These are phyloP conservation scores for Solanum corneliomulleri DNA, from an alignment of 257 asterid genomes.

Conservation along the genomic window DNA sequence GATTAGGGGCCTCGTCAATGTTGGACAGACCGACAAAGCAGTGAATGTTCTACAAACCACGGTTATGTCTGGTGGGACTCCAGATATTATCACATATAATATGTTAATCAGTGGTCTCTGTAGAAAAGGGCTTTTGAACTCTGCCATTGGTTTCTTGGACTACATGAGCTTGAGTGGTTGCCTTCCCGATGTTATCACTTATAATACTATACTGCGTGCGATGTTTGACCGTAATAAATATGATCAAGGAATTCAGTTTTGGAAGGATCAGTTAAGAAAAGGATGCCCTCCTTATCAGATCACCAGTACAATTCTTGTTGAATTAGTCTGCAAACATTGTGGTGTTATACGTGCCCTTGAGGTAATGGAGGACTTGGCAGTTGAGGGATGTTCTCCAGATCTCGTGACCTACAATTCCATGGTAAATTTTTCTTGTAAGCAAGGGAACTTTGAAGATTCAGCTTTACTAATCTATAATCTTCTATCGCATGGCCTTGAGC, in stretches of 20 bases:
- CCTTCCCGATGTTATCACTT: constrained; percentile 71
- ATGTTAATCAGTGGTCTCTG: constrained; percentile 77
- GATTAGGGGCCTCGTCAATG: constrained; percentile 66
- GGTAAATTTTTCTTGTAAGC: constrained; percentile 55
- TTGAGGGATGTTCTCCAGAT: constrained; percentile 87
- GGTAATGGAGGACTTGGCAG: constrained; percentile 63
- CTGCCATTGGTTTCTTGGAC: constrained; percentile 52
- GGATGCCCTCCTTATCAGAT: constrained; percentile 77
- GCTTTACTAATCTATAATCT: constrained; percentile 33
- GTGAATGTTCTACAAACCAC: constrained; percentile 47
- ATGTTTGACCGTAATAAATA: constrained; percentile 50
- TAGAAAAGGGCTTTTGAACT: constrained; percentile 36
- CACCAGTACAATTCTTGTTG: constrained; percentile 63
- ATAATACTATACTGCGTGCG: constrained; percentile 57
- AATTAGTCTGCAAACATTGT: constrained; percentile 41
- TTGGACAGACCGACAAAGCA: constrained; percentile 43
- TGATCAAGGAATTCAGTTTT: constrained; percentile 56
- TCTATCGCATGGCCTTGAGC: constrained; percentile 59
- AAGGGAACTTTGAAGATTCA: constrained; percentile 44
- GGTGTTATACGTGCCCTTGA: constrained; percentile 58
- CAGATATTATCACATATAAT: constrained; percentile 80
- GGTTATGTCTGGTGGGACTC: constrained; percentile 87
- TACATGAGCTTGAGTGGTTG: constrained; percentile 85
- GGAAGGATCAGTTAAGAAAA: constrained; percentile 70
- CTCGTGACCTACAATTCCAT: constrained; percentile 67